phyloP scores from a whole-genome alignment of 192 early-diverging fungal species.

The Dissophora ornata region DNA sequence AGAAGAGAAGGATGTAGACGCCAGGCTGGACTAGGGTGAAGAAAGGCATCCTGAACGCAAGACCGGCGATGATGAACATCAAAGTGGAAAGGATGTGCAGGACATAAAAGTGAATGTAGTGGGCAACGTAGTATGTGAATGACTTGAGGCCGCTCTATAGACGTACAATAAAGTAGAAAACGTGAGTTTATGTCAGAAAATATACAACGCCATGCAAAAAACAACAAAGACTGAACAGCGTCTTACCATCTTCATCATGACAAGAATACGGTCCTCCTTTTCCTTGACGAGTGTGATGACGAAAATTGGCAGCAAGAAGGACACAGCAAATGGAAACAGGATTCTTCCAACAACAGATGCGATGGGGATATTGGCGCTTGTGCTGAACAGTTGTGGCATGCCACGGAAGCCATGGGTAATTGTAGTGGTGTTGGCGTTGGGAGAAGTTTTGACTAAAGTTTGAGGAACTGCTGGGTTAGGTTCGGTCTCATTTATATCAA shows the following conservation, averaged over 20 bases:
- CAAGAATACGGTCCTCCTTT: constrained; percentile 75
- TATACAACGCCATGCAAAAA: no score
- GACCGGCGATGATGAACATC: constrained; percentile 73
- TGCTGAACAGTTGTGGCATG: constrained; percentile 65
- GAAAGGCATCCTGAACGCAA: constrained; percentile 66
- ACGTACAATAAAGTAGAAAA: not conserved
- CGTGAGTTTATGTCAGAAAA: not conserved
- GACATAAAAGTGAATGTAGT: constrained; percentile 72
- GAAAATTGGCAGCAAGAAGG: constrained; percentile 79
- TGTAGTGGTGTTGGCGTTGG: constrained; percentile 33
- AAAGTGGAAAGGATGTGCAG: constrained; percentile 67
- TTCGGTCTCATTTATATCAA: no score
- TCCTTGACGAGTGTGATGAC: constrained; percentile 75
- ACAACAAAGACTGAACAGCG: not conserved
- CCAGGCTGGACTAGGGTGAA: constrained; percentile 65
- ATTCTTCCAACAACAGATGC: constrained; percentile 68
- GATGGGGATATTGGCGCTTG: constrained; percentile 62
- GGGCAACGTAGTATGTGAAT: constrained; percentile 69
- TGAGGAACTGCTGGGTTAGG: no score
- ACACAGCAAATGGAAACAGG: constrained; percentile 78
- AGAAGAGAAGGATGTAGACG: constrained; percentile 67
- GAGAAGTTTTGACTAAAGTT: constrained; percentile 43
- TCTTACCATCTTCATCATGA: constrained; percentile 79
- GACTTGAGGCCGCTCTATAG: constrained; percentile 69
- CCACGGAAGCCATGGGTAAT: constrained; percentile 75